These are phyloP conservation scores for Floccularia luteovirens DNA, from an alignment of 768 basidiomycete genomes.

Conservation along the genomic window DNA sequence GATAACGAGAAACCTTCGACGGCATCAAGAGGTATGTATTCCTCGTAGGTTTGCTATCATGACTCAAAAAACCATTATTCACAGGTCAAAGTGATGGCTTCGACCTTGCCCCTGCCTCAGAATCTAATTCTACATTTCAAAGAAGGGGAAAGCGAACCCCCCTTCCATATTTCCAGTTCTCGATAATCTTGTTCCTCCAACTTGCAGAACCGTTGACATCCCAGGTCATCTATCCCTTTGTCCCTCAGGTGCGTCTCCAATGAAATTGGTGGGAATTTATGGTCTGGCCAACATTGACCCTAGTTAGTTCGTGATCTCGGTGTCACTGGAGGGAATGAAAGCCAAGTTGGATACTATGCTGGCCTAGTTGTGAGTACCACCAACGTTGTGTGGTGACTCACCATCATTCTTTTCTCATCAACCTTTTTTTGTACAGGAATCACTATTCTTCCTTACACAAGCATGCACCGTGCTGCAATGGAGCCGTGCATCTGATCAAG, in stretches of 20 bases:
- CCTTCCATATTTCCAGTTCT: conserved; percentile 64
- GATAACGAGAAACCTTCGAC: too few species aligned
- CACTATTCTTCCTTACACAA: conserved; percentile 53
- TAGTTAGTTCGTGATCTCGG: conserved; percentile 63
- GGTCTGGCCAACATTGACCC: background rate
- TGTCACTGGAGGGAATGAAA: conserved; percentile 63
- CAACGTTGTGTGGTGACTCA: too few species aligned
- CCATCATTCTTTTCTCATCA: background rate
- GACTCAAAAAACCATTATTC: too few species aligned
- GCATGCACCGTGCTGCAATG: conserved; percentile 53
- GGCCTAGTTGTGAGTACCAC: conserved; percentile 49
- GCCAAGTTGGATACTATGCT: conserved; percentile 69
- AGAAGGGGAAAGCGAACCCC: too few species aligned
- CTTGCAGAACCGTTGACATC: conserved; percentile 72
- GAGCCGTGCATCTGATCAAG: conserved; percentile 52
- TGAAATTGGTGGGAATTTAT: background rate
- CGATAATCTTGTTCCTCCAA: conserved; percentile 64
- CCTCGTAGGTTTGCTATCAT: too few species aligned
- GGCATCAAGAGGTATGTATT: too few species aligned
- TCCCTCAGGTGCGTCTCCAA: conserved; percentile 47
- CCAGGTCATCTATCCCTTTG: conserved; percentile 72
- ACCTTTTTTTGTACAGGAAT: conserved; percentile 52
- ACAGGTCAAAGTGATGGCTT: too few species aligned
- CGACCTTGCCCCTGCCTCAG: too few species aligned
- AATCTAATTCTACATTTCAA: too few species aligned